Evolutionary conservation across 2,329 filamentous ascomycete species (phyloP).

Genomic region (Fusarium sp.): DNA sequence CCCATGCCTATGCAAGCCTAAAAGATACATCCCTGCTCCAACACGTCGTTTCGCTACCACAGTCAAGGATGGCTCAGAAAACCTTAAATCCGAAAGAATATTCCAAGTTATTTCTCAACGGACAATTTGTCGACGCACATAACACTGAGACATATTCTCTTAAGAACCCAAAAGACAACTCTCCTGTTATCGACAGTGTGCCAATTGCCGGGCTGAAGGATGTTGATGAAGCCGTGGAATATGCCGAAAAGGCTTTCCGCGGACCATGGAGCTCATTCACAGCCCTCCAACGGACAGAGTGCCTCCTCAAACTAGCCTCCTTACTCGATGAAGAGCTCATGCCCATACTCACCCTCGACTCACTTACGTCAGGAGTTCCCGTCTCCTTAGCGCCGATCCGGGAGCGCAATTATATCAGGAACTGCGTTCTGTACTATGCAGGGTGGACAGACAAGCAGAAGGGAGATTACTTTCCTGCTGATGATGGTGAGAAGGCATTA

Average conservation of each 20-base stretch:
- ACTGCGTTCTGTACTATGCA: constrained; percentile 30
- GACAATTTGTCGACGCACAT: too few species aligned
- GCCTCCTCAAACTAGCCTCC: constrained; percentile 28
- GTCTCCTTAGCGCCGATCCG: constrained; percentile 26
- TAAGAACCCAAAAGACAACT: too few species aligned
- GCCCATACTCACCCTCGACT: constrained; percentile 20
- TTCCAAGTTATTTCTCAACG: too few species aligned
- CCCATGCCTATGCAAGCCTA: too few species aligned
- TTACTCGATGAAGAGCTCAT: constrained; percentile 24
- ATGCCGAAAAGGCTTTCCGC: constrained; percentile 25
- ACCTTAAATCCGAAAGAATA: too few species aligned
- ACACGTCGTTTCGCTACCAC: too few species aligned
- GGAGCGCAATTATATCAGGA: constrained; percentile 31
- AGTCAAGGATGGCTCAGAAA: too few species aligned
- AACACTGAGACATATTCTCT: too few species aligned
- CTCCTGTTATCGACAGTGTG: background rate
- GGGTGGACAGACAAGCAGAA: constrained; percentile 36
- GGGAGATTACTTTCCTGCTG: constrained; percentile 29
- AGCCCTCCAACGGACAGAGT: constrained; percentile 24
- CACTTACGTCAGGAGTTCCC: constrained; percentile 29
- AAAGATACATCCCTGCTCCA: too few species aligned
- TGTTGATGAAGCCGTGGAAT: constrained; percentile 15
- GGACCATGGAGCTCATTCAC: constrained; percentile 30
- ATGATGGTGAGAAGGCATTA: constrained; percentile 20
- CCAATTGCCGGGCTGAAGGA: constrained; percentile 24